Percentiles rank a stretch among this genome's conserved stretches.
phyloP scores from a whole-genome alignment of 768 basidiomycete genomes.

The Cystobasidium onofrii region DNA sequence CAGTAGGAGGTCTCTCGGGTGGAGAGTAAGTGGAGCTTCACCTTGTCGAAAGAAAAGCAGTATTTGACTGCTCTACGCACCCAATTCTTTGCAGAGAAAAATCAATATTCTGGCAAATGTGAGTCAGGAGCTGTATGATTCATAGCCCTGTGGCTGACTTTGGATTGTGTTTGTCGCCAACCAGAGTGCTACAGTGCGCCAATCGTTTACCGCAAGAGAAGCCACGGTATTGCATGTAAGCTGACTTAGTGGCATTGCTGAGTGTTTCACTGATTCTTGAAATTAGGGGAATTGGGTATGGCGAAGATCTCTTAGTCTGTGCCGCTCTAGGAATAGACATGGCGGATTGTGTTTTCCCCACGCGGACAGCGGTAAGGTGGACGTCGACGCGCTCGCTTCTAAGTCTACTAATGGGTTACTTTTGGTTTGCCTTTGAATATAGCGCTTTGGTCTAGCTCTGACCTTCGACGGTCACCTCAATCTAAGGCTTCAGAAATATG shows the following conservation, averaged over 20 bases:
- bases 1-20: conserved; percentile 81
- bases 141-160: neutral
- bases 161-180: conserved; percentile 41
- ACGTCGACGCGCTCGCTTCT: neutral
- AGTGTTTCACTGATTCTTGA: neutral
- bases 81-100: conserved; percentile 5
- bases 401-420: neutral
- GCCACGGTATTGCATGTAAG: conserved; percentile 84
- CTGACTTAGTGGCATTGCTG: conserved; percentile 51
- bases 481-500: conserved; percentile 64
- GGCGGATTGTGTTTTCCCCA: conserved; percentile 92
- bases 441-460: conserved; percentile 75
- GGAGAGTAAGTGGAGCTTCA: conserved; percentile 56
- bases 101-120: conserved; percentile 6
- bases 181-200: conserved; percentile 68
- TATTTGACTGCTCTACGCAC: conserved; percentile 54
- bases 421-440: neutral
- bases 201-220: conserved; percentile 69
- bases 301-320: conserved; percentile 72
- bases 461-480: conserved; percentile 75
- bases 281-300: neutral
- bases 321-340: conserved; percentile 88
- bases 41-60: conserved; percentile 79
- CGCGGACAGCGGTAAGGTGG: conserved; percentile 58
- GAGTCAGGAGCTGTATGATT: neutral